Evolutionary conservation across 768 basidiomycete genomes (phyloP).

Genomic region (Tricholoma sp.): DNA sequence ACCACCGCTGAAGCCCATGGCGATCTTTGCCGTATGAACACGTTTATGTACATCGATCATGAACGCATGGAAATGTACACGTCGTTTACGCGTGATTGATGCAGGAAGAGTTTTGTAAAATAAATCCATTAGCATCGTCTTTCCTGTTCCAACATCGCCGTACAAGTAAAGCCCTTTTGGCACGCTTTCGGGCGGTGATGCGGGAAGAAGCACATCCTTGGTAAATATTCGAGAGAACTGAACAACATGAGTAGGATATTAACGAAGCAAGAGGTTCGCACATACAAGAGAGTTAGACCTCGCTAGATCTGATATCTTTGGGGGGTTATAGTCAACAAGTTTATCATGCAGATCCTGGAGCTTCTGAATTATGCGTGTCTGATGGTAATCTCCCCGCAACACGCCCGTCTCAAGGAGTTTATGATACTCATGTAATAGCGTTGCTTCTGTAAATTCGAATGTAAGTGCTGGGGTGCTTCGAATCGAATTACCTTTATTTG

Average conservation of each 20-base stretch:
- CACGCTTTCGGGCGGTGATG: conserved; percentile 42
- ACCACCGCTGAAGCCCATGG: conserved; percentile 63
- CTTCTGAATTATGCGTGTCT: conserved; percentile 76
- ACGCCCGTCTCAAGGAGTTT: conserved; percentile 39
- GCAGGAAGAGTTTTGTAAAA: conserved; percentile 82
- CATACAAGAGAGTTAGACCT: conserved; percentile 36
- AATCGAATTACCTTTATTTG: conserved; percentile 4
- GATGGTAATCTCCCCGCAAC: conserved; percentile 75
- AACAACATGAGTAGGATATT: neutral
- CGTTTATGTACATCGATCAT: conserved; percentile 99
- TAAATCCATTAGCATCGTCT: conserved; percentile 99
- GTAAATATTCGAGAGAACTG: conserved; percentile 47
- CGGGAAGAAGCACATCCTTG: conserved; percentile 30
- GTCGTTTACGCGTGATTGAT: conserved; percentile 62
- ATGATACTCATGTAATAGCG: conserved; percentile 42
- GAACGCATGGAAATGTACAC: conserved; percentile 98
- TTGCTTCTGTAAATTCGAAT: conserved; percentile 9
- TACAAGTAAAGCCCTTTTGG: conserved; percentile 93
- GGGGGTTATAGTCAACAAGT: conserved; percentile 66
- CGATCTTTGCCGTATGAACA: conserved; percentile 73
- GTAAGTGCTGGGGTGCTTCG: neutral
- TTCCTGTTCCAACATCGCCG: conserved; percentile 96
- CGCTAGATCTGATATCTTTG: conserved; percentile 44
- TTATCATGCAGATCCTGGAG: conserved; percentile 77
- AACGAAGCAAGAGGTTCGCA: conserved; percentile 17